phyloP scores from a whole-genome alignment of 2,329 filamentous ascomycete genomes.

The Torrubiella hemipterigena region DNA sequence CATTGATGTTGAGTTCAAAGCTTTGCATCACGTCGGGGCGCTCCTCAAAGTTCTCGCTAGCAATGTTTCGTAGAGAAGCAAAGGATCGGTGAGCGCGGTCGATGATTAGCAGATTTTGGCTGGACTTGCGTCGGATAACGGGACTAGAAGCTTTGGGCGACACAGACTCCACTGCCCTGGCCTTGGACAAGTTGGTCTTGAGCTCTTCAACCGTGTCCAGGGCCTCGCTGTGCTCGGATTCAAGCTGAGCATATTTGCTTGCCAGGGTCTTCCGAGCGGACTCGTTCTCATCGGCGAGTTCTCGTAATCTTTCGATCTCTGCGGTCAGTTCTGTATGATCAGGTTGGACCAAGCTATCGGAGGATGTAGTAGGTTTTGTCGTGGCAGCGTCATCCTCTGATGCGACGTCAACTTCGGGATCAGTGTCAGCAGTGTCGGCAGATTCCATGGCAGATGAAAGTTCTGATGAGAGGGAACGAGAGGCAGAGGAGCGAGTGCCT shows the following conservation, averaged over 20 bases:
- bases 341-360: conserved; percentile 25
- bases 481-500: conserved; percentile 52
- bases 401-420: conserved; percentile 37
- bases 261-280: conserved; percentile 60
- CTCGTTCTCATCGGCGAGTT: conserved; percentile 65
- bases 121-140: conserved; percentile 88
- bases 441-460: conserved; percentile 79
- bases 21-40: conserved; percentile 78
- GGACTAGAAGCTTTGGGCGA: conserved; percentile 55
- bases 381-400: conserved; percentile 29
- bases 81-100: conserved; percentile 90
- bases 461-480: conserved; percentile 88
- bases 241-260: conserved; percentile 70
- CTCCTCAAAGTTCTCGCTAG: conserved; percentile 70
- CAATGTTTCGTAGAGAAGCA: conserved; percentile 78
- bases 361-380: conserved; percentile 27
- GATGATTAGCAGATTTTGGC: conserved; percentile 74
- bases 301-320: conserved; percentile 62
- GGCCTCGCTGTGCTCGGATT: conserved; percentile 69
- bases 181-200: conserved; percentile 72
- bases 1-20: conserved; percentile 84
- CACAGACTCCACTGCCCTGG: conserved; percentile 47
- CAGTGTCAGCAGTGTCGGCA: conserved; percentile 50
- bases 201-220: conserved; percentile 83
- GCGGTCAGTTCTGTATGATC: conserved; percentile 30